Evolutionary conservation across 495 filamentous ascomycete genomes (phyloP).

Genomic region (Massariosphaeria phaeospora): DNA sequence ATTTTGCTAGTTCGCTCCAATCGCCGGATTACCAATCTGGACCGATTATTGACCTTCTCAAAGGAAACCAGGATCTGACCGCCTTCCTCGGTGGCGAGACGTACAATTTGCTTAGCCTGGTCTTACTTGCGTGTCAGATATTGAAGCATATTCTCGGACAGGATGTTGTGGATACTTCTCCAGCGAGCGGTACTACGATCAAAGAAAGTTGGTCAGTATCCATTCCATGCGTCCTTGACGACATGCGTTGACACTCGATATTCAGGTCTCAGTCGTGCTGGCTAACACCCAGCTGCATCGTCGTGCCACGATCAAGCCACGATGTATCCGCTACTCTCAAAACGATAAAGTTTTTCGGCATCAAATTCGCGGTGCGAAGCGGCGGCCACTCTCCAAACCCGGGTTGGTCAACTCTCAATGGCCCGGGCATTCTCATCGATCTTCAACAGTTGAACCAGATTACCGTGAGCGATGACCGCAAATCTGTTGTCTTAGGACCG

Average conservation of each 20-base stretch:
- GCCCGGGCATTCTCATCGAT: constrained; percentile 46
- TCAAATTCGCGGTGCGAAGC: constrained; percentile 46
- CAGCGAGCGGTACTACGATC: not conserved
- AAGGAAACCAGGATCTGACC: too few relatives aligned
- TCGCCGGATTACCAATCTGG: too few relatives aligned
- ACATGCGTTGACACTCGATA: not conserved
- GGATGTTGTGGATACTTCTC: not conserved
- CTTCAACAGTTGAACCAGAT: constrained; percentile 29
- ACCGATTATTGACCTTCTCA: too few relatives aligned
- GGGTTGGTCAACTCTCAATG: constrained; percentile 40
- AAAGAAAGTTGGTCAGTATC: not conserved
- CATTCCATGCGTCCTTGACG: not conserved
- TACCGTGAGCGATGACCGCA: not conserved
- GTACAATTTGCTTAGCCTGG: not conserved
- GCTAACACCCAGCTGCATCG: constrained; percentile 1
- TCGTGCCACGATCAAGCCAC: not conserved
- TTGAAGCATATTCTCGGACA: not conserved
- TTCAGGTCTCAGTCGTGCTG: constrained; percentile 24
- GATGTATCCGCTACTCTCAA: constrained; percentile 31
- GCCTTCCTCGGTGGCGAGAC: too few relatives aligned
- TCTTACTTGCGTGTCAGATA: not conserved
- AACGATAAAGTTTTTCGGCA: constrained; percentile 26
- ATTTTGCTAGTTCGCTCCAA: too few relatives aligned
- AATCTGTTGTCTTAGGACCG: constrained; percentile 3
- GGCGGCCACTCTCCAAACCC: constrained; percentile 48